Base-by-base conservation (phyloP, 192 early-diverging fungal species). In the Chytriomyces hyalinus region DNA sequence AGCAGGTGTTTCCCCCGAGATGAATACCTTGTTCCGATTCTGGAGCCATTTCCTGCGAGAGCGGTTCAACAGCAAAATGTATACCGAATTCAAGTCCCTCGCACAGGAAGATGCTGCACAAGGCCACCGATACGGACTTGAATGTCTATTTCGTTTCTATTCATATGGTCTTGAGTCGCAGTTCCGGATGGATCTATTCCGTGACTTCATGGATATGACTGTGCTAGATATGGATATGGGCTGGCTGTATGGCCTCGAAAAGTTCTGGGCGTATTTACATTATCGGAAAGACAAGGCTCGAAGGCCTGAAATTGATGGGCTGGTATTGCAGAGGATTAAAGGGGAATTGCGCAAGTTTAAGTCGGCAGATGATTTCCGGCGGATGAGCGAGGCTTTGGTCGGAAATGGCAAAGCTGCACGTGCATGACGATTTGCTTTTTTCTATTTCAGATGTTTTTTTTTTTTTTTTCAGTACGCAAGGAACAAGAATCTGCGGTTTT, bases 31-130 rank as follows among this genome's bases (percentile, higher is more conserved):
- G 72, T 96, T 91, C 84, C 91, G 95, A 26, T 98, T 98, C 93
- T 98, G 97, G 97, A 94, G 92, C 65, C 95, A 97, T 85, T 98
- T 98, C 82, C 86, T 98, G 81, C 95, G 95, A 82, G 97, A 98
- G 82, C 92, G 93, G 76, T 98, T 95, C 81, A 97, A 95, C 89
- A 89, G 91, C 83, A 90, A 89, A 74, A 96, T 98, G 95, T 96
- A 96, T 81, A 80, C 83, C 61, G 96, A 98, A 84, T 98, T 98
- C 84, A 94, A 94, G 84, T 85, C 90, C 7, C 83, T 96, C 17
- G 93, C 97, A 4, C 87, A 95, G 26, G 94, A 97, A 76, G 97
- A 98, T 81, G 92, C 94, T 53, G 85, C 88, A 59, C 67, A 44
- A 17, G 91, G 93, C 78, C 95, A 96, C 85, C 90, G 97, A 36